phyloP scores from a whole-genome alignment of 1,139 yeast genomes.

The Nakaseomyces bracarensis region DNA sequence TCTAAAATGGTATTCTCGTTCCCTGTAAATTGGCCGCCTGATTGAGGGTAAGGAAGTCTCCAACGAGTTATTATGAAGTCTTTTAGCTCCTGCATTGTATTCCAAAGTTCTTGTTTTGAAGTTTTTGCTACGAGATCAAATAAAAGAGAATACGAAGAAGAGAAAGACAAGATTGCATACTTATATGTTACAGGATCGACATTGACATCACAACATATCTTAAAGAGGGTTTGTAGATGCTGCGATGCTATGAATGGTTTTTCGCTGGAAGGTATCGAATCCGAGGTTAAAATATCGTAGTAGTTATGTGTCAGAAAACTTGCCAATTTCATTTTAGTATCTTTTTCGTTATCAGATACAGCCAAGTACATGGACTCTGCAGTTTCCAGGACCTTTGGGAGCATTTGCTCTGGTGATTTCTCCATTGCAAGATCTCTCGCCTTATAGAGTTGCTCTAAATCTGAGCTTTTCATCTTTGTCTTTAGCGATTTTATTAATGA shows the following conservation, averaged over 20 bases:
- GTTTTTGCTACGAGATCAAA: constrained; percentile 37
- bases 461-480: constrained; percentile 6
- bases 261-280: constrained; percentile 21
- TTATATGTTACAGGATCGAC: constrained; percentile 30
- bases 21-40: constrained; percentile 17
- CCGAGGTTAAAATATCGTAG: constrained; percentile 23
- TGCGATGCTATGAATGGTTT: constrained; percentile 30
- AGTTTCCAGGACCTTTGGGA: constrained; percentile 48
- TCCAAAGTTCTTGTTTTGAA: constrained; percentile 32
- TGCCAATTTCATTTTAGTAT: constrained; percentile 27
- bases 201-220: constrained; percentile 17
- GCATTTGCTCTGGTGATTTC: constrained; percentile 36
- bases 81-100: constrained; percentile 28
- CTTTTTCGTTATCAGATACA: constrained; percentile 8
- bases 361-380: constrained; percentile 37
- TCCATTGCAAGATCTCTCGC: constrained; percentile 45
- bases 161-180: constrained; percentile 30
- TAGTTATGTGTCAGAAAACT: constrained; percentile 22
- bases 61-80: constrained; percentile 30
- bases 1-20: constrained; percentile 39
- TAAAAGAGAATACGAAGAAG: constrained; percentile 31
- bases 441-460: constrained; percentile 39
- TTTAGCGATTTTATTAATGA: too few species aligned
- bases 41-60: constrained; percentile 31
- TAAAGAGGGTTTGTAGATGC: constrained; percentile 21